These are phyloP conservation scores for Paecilomyces sp. DNA, from an alignment of 2,329 filamentous ascomycete genomes.

Conservation along the genomic window DNA sequence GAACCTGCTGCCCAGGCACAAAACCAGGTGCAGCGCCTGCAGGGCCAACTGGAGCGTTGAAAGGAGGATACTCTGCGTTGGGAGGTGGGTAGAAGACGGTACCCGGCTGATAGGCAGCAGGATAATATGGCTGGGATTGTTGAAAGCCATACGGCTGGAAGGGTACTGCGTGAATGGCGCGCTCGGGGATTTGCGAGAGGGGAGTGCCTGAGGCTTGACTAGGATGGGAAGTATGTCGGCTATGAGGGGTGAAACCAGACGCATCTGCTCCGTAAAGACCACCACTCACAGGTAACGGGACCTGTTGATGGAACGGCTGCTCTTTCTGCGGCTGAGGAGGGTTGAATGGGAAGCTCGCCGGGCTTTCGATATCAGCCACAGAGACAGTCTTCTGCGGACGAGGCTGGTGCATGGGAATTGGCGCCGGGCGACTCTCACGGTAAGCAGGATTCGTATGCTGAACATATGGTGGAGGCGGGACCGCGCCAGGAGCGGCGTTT, in stretches of 20 bases:
- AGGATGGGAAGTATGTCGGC: slow-evolving; percentile 61
- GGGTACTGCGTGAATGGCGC: slow-evolving; percentile 80
- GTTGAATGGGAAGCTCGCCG: slow-evolving; percentile 54
- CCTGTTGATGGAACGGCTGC: slow-evolving; percentile 89
- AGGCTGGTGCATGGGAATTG: slow-evolving; percentile 82
- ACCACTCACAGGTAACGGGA: slow-evolving; percentile 66
- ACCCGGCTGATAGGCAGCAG: slow-evolving; percentile 50
- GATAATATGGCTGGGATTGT: slow-evolving; percentile 51
- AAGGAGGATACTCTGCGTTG: slow-evolving; percentile 32
- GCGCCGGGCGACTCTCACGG: slow-evolving; percentile 53
- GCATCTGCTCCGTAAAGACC: slow-evolving; percentile 47
- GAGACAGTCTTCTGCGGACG: slow-evolving; percentile 92
- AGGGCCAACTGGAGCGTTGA: slow-evolving; percentile 40
- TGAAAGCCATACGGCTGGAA: slow-evolving; percentile 72
- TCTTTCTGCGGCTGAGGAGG: slow-evolving; percentile 61
- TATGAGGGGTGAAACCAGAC: slow-evolving; percentile 51
- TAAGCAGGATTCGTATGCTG: slow-evolving; percentile 50
- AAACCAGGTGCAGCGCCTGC: slow-evolving; percentile 49
- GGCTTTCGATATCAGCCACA: slow-evolving; percentile 84
- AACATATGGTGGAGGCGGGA: slow-evolving; percentile 31
- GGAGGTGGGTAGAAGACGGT: slow-evolving; percentile 62
- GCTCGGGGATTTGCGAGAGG: slow-evolving; percentile 84
- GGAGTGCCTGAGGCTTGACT: slow-evolving; percentile 71
- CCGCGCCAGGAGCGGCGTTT: slow-evolving; percentile 10
- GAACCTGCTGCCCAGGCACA: slow-evolving; percentile 46